These are phyloP conservation scores for Claviceps spartinae DNA, from an alignment of 2,329 filamentous ascomycete species.

Conservation along the genomic window DNA sequence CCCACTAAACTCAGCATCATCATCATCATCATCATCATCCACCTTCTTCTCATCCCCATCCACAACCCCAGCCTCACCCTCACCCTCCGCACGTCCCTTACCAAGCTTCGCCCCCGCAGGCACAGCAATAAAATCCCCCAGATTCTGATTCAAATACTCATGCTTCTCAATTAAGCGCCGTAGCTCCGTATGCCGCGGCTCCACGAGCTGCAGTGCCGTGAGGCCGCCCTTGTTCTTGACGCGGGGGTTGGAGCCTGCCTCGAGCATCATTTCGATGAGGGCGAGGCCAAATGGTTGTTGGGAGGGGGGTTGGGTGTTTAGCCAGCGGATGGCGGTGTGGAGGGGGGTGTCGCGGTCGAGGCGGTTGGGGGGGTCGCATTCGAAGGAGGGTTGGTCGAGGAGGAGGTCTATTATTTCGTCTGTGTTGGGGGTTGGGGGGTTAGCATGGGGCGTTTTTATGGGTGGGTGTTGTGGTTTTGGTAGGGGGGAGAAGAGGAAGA, in stretches of 20 bases:
- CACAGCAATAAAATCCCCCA: constrained; percentile 40
- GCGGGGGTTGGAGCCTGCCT: constrained; percentile 53
- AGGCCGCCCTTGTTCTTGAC: constrained; percentile 58
- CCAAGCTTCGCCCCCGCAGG: constrained; percentile 1
- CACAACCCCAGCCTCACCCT: no score
- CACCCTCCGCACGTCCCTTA: no score
- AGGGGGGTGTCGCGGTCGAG: constrained; percentile 65
- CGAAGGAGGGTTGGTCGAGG: constrained; percentile 71
- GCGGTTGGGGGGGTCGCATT: constrained; percentile 66
- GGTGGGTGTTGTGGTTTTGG: no score
- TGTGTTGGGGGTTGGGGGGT: constrained; percentile 16
- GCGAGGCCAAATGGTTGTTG: constrained; percentile 52
- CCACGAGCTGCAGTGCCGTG: constrained; percentile 57
- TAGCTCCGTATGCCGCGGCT: constrained; percentile 53
- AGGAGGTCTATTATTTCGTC: constrained; percentile 72
- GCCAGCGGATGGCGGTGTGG: constrained; percentile 64
- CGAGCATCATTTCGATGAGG: constrained; percentile 67
- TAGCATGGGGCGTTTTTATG: background rate
- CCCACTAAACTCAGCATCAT: constrained; percentile 48
- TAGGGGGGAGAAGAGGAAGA: no score
- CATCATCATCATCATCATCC: constrained; percentile 29
- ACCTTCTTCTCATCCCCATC: background rate
- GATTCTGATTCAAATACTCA: constrained; percentile 49
- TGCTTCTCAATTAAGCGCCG: constrained; percentile 53
- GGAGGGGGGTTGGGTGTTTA: constrained; percentile 51